Base-by-base conservation (phyloP, 345 rosid species). In the Ceriops tagal region DNA sequence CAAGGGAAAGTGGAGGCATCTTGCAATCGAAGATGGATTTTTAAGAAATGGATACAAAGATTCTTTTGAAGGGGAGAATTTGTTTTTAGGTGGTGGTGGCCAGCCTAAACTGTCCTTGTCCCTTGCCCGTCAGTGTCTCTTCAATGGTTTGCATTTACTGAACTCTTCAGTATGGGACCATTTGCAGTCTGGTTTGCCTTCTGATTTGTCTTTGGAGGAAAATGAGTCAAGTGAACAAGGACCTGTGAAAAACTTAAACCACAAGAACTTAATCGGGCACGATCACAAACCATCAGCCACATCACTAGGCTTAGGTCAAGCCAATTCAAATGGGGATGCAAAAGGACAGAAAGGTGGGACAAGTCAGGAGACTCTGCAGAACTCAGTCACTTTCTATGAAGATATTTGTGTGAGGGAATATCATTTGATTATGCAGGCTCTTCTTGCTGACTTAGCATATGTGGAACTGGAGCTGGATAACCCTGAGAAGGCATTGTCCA, bases 1-100 rank as follows among this genome's bases (percentile, higher is more conserved):
- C 72, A 89, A 85, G 79, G 99, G 99, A 68, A 96, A 86, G 74
- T 90, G 96, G 97, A 89, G 99, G 81, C 78, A 82, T 58, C 92
- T 96, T 69, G 79, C 82, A 51, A 60, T 92, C 59, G 90, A 84
- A 73, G 86, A 84, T 52, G 81, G 81, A 46, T 56, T 60, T 56
- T 55, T 78, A 39, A 82, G 76, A 76, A 88, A 85, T 22, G 85
- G 87, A 57, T 56, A 30, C 28, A 75, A 74, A 57, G 85, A 80
- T 77, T 73, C 79, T 69, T 61, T 46, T 30, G 82, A 73, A 22
- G 77, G 49, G 60, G 83, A 76, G 27, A 79, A 79, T 56, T 65
- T 69, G 70, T 73, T 58, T 69, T 65, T 72, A 52, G 81, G 83
- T 31, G 71, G 62, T 61, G 83, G 79, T 69, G 83, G 86, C 53